Conservation (phyloP, 805 yeast species). For the Nakazawaea populi region DNA sequence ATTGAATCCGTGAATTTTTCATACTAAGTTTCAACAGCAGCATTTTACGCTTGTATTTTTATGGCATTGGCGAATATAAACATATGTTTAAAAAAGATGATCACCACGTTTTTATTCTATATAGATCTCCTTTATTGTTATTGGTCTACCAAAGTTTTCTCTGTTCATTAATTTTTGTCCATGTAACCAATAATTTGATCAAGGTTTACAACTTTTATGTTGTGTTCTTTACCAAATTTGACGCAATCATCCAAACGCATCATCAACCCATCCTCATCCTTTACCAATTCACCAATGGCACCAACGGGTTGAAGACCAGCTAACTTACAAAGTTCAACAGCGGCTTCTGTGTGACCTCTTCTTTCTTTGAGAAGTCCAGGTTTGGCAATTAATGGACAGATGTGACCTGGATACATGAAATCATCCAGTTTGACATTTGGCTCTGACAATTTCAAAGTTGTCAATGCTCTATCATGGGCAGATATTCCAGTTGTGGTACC, state of each 20-base stretch:
- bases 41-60: too few relatives aligned
- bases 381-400: conserved; percentile 86
- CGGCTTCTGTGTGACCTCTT: conserved; percentile 97
- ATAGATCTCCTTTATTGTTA: too few relatives aligned
- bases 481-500: conserved; percentile 97
- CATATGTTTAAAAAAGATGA: not conserved
- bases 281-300: conserved; percentile 89
- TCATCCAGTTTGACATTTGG: conserved; percentile 50
- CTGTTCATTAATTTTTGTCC: conserved; percentile 14
- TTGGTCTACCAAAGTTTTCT: too few relatives aligned
- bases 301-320: conserved; percentile 82
- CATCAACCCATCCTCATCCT: conserved; percentile 92
- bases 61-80: too few relatives aligned
- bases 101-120: not conserved
- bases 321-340: conserved; percentile 77
- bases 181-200: conserved; percentile 62
- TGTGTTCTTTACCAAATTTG: conserved; percentile 55
- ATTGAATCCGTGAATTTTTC: too few relatives aligned
- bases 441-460: conserved; percentile 68
- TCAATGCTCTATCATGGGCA: conserved; percentile 87
- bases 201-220: conserved; percentile 71
- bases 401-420: conserved; percentile 89
- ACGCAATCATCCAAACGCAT: conserved; percentile 87
- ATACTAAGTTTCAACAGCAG: too few relatives aligned
- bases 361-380: conserved; percentile 78